phyloP scores from a whole-genome alignment of 257 asterid genomes.

The Scutellaria barbata region DNA sequence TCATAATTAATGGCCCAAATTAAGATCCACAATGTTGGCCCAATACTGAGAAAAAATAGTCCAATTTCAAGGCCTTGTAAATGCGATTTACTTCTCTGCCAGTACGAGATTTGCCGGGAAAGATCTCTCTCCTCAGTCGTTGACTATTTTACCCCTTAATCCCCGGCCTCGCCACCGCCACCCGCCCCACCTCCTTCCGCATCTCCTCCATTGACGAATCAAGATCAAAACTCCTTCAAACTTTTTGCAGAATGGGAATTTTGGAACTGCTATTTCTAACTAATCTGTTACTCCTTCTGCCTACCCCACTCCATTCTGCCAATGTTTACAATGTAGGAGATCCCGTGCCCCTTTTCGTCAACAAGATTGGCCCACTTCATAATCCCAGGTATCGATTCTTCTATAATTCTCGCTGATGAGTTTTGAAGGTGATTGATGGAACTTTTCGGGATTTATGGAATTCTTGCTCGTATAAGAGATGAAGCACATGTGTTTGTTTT shows the following conservation, averaged over 20 bases:
- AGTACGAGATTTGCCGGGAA: slow-evolving; percentile 22
- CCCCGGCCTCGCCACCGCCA: slow-evolving; percentile 21
- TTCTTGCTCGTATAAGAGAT: not conserved
- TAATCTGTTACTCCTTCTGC: slow-evolving; percentile 37
- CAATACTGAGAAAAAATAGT: not conserved
- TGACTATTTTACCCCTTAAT: slow-evolving; percentile 33
- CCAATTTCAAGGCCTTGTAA: not conserved
- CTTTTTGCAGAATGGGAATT: slow-evolving; percentile 39
- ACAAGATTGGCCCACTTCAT: slow-evolving; percentile 80
- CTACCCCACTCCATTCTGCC: slow-evolving; percentile 38
- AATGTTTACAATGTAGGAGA: slow-evolving; percentile 70
- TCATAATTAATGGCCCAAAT: too few species aligned
- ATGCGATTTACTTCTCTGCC: slow-evolving; percentile 16
- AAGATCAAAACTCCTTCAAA: slow-evolving; percentile 15
- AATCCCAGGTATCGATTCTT: slow-evolving; percentile 72
- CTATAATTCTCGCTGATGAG: not conserved
- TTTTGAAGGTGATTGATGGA: not conserved
- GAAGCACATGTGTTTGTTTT: not conserved
- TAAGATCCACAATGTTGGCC: not conserved
- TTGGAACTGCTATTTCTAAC: slow-evolving; percentile 34
- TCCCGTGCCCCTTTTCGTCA: slow-evolving; percentile 71
- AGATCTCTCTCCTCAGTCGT: slow-evolving; percentile 17
- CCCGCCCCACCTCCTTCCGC: not conserved
- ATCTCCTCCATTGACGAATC: slow-evolving; percentile 10
- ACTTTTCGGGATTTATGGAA: not conserved